These are phyloP conservation scores for Orbilia ellipsospora DNA, from an alignment of 2,329 filamentous ascomycete genomes.

Conservation along the genomic window DNA sequence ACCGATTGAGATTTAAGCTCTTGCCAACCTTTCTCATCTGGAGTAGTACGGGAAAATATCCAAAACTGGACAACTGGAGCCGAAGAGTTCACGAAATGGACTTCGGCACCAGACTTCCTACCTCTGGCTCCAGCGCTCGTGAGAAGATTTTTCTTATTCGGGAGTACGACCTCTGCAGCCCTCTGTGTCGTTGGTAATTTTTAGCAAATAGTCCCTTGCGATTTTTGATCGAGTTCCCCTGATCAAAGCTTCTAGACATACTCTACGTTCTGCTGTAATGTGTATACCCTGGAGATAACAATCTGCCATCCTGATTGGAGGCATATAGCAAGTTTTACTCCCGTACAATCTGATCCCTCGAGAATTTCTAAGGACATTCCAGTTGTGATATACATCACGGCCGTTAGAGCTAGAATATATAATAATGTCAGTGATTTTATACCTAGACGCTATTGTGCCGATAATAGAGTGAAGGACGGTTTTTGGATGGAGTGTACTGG, in stretches of 20 bases:
- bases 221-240: not conserved
- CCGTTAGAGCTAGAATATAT: not conserved
- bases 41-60: not conserved
- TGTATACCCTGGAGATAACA: not conserved
- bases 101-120: too few relatives aligned
- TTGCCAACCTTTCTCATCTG: constrained; percentile 3
- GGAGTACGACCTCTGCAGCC: not conserved
- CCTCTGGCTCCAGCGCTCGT: not conserved
- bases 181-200: not conserved
- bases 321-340: constrained; percentile 1
- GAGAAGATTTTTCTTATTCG: not conserved
- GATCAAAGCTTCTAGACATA: not conserved
- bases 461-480: not conserved
- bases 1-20: constrained; percentile 3
- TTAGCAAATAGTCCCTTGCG: not conserved
- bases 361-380: not conserved
- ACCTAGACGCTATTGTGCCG: not conserved
- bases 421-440: too few relatives aligned
- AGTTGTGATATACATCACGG: constrained; percentile 8
- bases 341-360: constrained; percentile 2
- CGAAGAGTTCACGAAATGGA: not conserved
- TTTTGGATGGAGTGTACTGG: not conserved
- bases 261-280: not conserved
- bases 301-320: not conserved
- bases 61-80: not conserved